These are phyloP conservation scores for Diplotaxis tenuifolia DNA, from an alignment of 345 rosid genomes.

Conservation along the genomic window DNA sequence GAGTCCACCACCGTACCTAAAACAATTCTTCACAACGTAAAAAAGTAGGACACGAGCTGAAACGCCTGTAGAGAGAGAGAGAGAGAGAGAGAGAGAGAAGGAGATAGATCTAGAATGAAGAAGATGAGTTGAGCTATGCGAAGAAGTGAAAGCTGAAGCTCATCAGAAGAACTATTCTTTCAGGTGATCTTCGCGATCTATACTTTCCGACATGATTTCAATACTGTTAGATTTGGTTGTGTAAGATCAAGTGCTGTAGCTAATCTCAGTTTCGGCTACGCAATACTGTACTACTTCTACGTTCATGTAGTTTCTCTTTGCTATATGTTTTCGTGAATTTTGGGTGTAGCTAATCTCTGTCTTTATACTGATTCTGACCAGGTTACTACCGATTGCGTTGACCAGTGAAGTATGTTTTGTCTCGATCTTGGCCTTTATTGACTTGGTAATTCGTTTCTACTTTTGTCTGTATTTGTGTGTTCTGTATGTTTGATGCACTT, in stretches of 20 bases:
- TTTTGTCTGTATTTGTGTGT: constrained; percentile 5
- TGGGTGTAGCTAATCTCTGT: too few species aligned
- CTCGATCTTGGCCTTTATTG: constrained; percentile 31
- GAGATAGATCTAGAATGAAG: constrained; percentile 22
- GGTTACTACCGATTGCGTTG: constrained; percentile 15
- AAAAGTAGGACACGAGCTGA: constrained; percentile 26
- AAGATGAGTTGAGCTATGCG: constrained; percentile 12
- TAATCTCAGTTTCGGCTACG: background rate
- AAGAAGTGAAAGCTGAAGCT: constrained; percentile 11
- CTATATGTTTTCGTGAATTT: too few species aligned
- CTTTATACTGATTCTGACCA: too few species aligned
- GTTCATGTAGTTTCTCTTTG: constrained; percentile 5
- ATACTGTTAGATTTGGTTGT: constrained; percentile 5
- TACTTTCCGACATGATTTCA: background rate
- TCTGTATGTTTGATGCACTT: constrained; percentile 16
- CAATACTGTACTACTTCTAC: too few species aligned
- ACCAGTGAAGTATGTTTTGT: background rate
- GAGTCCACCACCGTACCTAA: constrained; percentile 36
- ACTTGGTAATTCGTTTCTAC: constrained; percentile 43
- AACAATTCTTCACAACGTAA: constrained; percentile 29
- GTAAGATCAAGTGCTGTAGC: constrained; percentile 1
- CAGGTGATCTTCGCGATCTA: background rate
- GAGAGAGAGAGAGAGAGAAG: background rate
- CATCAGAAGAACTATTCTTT: background rate
- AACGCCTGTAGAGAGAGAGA: constrained; percentile 13